Base-by-base conservation (phyloP, 495 filamentous ascomycete genomes). In the Tricharina praecox region DNA sequence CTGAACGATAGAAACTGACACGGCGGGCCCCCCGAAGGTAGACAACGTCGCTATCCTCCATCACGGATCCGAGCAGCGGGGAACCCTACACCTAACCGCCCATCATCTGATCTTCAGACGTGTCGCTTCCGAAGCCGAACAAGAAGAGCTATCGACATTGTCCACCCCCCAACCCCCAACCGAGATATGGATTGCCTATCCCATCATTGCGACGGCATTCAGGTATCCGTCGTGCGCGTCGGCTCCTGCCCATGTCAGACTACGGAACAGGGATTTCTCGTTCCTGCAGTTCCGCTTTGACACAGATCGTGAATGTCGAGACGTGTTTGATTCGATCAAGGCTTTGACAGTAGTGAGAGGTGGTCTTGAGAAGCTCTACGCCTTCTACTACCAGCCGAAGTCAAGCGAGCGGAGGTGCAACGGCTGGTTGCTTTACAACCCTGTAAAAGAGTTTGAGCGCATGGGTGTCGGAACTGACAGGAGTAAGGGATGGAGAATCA, bases 181-280 rank as follows among this genome's bases (percentile, higher is more conserved):
- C 60, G 81, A 93, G 60, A 71, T 81, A 44, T 95, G 87, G 83
- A 81, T 97, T 45, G 84, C 88, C 13, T 97, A 92, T 61, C 87
- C 85, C 23, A 83, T 95, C 56, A 85, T 96, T 58, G 70, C 75
- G 8, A 76, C 72, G 16, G 70, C 84, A 36, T 71, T 81, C 41
- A 77, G 83, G 46, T 74, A 74, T 48, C 79, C 83, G 28, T 74
- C 79, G 9, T 70, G 68, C 7, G 81, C 82, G 47, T 75, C 77
- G 48, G 71, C 80, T 21, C 73, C 73, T 23, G 87, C 90, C 5
- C 83, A 84, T 3, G 82, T 99, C 62, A 78, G 90, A 34, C 63
- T 99, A 26, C 80, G 83, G 34, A 84, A 87, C 62, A 78, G 88
- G 43, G 90, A 99, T 66, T 95, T 96, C 55, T 84, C 70, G 33